A percentile compares a stretch with the other conserved stretches of the same genome.
These are phyloP conservation scores for Ophiostoma triangulosporum DNA, from an alignment of 2,329 filamentous ascomycete species.

Conservation along the genomic window DNA sequence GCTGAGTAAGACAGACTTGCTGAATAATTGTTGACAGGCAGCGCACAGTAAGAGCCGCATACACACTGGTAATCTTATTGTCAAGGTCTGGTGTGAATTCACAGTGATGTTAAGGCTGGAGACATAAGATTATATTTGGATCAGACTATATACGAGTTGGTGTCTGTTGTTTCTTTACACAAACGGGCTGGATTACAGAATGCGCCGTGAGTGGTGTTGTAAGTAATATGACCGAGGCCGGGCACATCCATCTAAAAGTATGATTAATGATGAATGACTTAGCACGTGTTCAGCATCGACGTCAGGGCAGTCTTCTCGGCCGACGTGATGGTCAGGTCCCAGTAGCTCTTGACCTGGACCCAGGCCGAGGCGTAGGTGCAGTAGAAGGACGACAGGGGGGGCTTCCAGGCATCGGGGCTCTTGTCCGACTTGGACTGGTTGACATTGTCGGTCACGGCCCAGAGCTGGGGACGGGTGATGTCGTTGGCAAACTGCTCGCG, in stretches of 20 bases:
- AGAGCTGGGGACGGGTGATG: slow-evolving; percentile 58
- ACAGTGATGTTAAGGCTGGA: no score
- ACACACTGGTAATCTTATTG: no score
- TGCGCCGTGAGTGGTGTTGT: no score
- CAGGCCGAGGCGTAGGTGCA: slow-evolving; percentile 69
- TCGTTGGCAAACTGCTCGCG: slow-evolving; percentile 67
- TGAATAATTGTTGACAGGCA: background rate
- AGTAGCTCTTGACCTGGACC: slow-evolving; percentile 67
- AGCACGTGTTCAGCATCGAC: slow-evolving; percentile 50
- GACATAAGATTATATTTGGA: background rate
- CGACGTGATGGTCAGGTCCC: slow-evolving; percentile 51
- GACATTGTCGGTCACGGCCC: slow-evolving; percentile 65
- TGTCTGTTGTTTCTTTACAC: background rate
- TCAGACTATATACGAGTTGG: background rate
- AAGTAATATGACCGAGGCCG: no score
- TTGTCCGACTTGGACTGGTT: slow-evolving; percentile 63
- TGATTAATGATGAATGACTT: background rate
- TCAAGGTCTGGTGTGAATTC: no score
- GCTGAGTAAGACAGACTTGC: background rate
- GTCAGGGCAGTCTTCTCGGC: slow-evolving; percentile 58
- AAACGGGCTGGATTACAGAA: no score
- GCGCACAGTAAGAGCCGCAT: no score
- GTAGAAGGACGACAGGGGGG: slow-evolving; percentile 52
- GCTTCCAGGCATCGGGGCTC: slow-evolving; percentile 66
- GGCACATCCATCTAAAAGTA: background rate